Conservation (phyloP, 2,329 filamentous ascomycete species). For the Diaporthe destruens region DNA sequence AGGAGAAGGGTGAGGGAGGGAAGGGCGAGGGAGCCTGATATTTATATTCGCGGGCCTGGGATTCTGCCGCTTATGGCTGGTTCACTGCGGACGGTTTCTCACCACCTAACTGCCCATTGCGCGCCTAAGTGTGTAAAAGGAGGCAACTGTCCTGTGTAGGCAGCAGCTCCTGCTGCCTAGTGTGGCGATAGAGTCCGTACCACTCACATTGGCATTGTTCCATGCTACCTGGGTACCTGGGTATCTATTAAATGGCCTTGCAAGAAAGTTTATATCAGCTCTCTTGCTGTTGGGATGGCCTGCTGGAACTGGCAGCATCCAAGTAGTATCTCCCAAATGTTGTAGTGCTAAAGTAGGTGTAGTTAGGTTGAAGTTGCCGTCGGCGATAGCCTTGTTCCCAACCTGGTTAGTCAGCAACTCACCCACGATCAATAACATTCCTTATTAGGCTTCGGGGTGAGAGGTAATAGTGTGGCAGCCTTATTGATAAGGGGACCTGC, state of each 20-base stretch:
- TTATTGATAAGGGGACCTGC: too few relatives aligned
- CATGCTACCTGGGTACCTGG: too few relatives aligned
- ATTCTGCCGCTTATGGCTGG: constrained; percentile 4
- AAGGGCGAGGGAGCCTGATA: constrained; percentile 19
- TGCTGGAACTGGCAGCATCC: not conserved
- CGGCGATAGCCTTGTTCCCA: not conserved
- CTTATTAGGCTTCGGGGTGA: too few relatives aligned
- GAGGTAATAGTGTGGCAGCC: too few relatives aligned
- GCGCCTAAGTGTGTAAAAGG: not conserved
- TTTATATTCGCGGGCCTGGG: constrained; percentile 44
- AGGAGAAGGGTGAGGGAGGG: constrained; percentile 53
- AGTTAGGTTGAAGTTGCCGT: too few relatives aligned
- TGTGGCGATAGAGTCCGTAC: not conserved
- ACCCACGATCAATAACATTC: too few relatives aligned
- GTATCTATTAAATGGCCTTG: too few relatives aligned
- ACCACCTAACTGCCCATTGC: not conserved
- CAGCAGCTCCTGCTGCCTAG: not conserved
- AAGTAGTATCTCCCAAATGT: not conserved
- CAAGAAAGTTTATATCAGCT: too few relatives aligned
- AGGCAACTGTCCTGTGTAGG: not conserved
- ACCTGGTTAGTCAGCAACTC: too few relatives aligned
- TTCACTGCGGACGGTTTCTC: constrained; percentile 6
- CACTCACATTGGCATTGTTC: too few relatives aligned
- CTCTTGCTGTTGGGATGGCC: too few relatives aligned
- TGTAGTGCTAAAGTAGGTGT: not conserved